These are phyloP conservation scores for Quercus mongolica DNA, from an alignment of 306 rosid genomes.

Conservation along the genomic window DNA sequence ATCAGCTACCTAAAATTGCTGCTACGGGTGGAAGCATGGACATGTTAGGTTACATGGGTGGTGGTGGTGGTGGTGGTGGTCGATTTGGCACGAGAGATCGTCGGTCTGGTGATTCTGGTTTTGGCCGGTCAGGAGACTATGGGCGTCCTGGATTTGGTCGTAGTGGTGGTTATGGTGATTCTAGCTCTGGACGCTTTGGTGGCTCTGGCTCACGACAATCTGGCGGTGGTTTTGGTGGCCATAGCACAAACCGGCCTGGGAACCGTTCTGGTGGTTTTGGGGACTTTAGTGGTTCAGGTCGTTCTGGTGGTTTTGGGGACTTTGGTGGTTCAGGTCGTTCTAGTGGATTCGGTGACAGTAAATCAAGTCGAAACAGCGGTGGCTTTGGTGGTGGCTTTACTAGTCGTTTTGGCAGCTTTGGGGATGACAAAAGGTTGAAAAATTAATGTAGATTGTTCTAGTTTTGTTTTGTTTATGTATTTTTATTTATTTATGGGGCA, in stretches of 20 bases:
- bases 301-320: conserved; percentile 31
- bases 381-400: conserved; percentile 16
- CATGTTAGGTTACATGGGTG: conserved; percentile 46
- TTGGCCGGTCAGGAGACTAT: conserved; percentile 36
- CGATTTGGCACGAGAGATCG: conserved; percentile 44
- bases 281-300: conserved; percentile 30
- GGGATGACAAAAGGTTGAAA: conserved; percentile 8
- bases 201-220: conserved; percentile 35
- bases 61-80: conserved; percentile 32
- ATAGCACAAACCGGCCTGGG: conserved; percentile 47
- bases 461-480: neutral
- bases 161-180: conserved; percentile 30
- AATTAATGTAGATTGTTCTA: neutral
- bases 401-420: conserved; percentile 29
- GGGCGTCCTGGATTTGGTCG: conserved; percentile 49
- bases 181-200: conserved; percentile 47
- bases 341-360: conserved; percentile 15
- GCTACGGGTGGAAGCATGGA: conserved; percentile 49
- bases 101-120: conserved; percentile 35
- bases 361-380: conserved; percentile 23
- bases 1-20: conserved; percentile 74
- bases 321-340: conserved; percentile 33
- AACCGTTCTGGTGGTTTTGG: conserved; percentile 40
- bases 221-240: conserved; percentile 38
- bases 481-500: neutral